Evolutionary conservation across 1,284 basidiomycete genomes (phyloP).

Genomic region (Rhodotorula sp.): DNA sequence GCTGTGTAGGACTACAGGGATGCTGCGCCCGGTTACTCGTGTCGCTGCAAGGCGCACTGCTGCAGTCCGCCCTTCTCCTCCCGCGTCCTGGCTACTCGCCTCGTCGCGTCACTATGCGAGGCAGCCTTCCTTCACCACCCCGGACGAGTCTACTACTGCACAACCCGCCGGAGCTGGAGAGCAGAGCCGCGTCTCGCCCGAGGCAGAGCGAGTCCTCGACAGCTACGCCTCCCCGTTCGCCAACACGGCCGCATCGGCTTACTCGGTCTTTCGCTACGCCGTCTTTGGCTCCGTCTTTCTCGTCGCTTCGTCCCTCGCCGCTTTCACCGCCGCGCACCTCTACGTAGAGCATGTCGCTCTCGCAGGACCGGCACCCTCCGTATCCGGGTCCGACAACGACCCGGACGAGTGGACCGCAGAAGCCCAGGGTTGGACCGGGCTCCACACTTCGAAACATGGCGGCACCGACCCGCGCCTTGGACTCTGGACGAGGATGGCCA

Average conservation of each 20-base stretch:
- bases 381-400: slow-evolving; percentile 5
- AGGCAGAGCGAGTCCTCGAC: slow-evolving; percentile 22
- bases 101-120: neutral
- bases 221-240: slow-evolving; percentile 39
- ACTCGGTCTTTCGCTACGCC: slow-evolving; percentile 40
- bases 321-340: slow-evolving; percentile 38
- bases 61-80: too few relatives aligned
- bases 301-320: slow-evolving; percentile 25
- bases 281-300: slow-evolving; percentile 38
- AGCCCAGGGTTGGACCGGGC: slow-evolving; percentile 41
- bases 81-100: neutral
- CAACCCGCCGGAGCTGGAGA: neutral
- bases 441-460: slow-evolving; percentile 29
- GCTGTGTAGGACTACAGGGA: neutral
- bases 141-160: neutral
- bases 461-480: slow-evolving; percentile 44
- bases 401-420: slow-evolving; percentile 40
- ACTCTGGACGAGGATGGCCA: slow-evolving; percentile 33
- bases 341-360: slow-evolving; percentile 43
- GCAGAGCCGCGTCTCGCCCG: neutral
- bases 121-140: slow-evolving; percentile 26
- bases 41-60: neutral
- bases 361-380: slow-evolving; percentile 11
- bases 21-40: neutral
- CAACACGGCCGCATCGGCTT: slow-evolving; percentile 36